Percentiles rank a stretch among this genome's conserved stretches.
phyloP scores from a whole-genome alignment of 345 rosid genomes.

The Populus simonii region DNA sequence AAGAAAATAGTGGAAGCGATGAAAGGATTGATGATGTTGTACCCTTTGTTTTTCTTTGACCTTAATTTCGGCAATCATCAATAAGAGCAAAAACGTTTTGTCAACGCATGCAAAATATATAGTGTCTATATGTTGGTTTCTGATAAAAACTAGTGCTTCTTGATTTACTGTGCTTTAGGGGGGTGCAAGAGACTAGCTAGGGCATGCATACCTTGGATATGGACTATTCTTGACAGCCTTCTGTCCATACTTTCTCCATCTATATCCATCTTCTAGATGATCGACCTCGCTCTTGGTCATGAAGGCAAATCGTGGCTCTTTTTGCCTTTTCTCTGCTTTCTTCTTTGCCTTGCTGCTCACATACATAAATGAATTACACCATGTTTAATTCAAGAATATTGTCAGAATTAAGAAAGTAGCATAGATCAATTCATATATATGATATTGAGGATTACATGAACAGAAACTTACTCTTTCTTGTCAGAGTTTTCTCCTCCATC shows the following conservation, averaged over 20 bases:
- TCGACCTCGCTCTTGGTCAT: constrained; percentile 40
- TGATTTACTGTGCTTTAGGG: constrained; percentile 2
- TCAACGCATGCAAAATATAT: neutral
- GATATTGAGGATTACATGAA: neutral
- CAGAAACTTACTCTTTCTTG: constrained; percentile 25
- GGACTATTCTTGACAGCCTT: constrained; percentile 40
- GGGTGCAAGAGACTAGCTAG: constrained; percentile 7
- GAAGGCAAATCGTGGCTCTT: constrained; percentile 34
- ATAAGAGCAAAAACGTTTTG: neutral
- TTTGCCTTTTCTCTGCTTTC: constrained; percentile 27
- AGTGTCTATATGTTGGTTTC: neutral
- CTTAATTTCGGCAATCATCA: neutral
- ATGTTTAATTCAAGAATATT: neutral
- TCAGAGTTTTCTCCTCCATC: constrained; percentile 24
- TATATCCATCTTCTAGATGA: constrained; percentile 37
- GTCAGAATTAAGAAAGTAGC: neutral
- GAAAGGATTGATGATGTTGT: neutral
- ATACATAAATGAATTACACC: neutral
- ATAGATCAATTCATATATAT: no score
- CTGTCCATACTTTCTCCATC: constrained; percentile 40
- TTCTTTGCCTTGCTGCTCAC: constrained; percentile 21
- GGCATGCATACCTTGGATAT: constrained; percentile 25
- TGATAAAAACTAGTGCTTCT: no score
- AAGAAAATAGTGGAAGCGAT: neutral
- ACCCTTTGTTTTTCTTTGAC: neutral